These are phyloP conservation scores for Bathelium albidoporum DNA, from an alignment of 495 filamentous ascomycete species.

Conservation along the genomic window DNA sequence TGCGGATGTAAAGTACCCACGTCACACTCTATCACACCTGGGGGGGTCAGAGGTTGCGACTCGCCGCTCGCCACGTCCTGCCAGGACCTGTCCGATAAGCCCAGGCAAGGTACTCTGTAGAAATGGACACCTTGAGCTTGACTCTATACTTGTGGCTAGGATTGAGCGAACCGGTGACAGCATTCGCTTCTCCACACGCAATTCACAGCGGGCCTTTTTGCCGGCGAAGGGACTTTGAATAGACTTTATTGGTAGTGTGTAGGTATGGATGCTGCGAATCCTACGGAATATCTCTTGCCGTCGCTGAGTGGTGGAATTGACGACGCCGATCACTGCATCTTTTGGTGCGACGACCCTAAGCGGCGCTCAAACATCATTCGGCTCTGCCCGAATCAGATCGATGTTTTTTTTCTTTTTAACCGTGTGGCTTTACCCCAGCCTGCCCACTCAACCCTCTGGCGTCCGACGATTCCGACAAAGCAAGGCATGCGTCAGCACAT, in stretches of 20 bases:
- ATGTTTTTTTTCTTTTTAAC: neutral
- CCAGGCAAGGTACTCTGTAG: too few species aligned
- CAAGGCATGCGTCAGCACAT: neutral
- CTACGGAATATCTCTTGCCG: neutral
- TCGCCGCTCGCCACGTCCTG: neutral
- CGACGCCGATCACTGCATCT: neutral
- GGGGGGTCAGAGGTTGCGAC: neutral
- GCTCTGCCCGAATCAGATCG: neutral
- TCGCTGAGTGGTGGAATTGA: neutral
- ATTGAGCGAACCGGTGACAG: too few species aligned
- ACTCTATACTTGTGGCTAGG: too few species aligned
- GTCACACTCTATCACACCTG: neutral
- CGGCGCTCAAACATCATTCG: neutral
- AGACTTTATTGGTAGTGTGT: neutral
- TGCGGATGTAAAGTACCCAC: neutral
- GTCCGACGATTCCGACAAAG: neutral
- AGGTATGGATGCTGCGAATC: neutral
- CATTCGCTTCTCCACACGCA: too few species aligned
- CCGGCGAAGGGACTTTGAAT: neutral
- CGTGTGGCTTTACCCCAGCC: conserved; percentile 1
- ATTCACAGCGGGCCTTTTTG: neutral
- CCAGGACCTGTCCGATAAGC: neutral
- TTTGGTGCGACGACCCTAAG: neutral
- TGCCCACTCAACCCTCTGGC: neutral
- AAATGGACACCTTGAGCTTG: too few species aligned